Conservation (phyloP, 2,329 filamentous ascomycete species). For the Mycogone perniciosa region DNA sequence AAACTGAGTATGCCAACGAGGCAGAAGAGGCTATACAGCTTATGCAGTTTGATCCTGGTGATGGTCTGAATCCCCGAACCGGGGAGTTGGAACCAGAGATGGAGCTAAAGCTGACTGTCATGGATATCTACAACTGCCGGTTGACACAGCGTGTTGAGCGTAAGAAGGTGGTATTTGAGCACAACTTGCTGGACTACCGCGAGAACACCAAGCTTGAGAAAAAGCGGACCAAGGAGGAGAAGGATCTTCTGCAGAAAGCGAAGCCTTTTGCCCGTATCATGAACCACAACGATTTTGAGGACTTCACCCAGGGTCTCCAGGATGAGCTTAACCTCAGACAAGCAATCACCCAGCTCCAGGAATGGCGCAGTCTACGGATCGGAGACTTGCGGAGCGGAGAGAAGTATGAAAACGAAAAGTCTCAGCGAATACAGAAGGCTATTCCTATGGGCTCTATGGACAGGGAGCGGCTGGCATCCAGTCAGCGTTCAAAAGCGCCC, state of each 20-base stretch:
- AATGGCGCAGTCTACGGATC: conserved; percentile 83
- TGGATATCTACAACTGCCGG: conserved; percentile 95
- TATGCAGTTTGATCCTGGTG: conserved; percentile 96
- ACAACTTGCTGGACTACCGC: conserved; percentile 85
- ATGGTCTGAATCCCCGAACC: conserved; percentile 79
- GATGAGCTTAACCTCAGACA: conserved; percentile 88
- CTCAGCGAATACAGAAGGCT: conserved; percentile 61
- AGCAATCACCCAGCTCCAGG: conserved; percentile 84
- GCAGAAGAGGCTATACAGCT: conserved; percentile 96
- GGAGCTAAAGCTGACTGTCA: conserved; percentile 94
- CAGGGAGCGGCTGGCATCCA: conserved; percentile 66
- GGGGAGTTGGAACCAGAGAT: conserved; percentile 90
- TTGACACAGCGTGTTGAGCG: conserved; percentile 86
- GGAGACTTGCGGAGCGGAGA: conserved; percentile 80
- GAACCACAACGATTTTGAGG: conserved; percentile 86
- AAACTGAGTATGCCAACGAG: conserved; percentile 96
- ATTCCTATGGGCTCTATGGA: conserved; percentile 77
- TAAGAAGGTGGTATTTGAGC: conserved; percentile 95
- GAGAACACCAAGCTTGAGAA: conserved; percentile 88
- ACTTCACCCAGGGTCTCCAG: conserved; percentile 75
- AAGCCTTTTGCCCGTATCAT: conserved; percentile 97
- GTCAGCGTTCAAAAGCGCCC: conserved; percentile 61
- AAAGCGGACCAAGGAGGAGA: conserved; percentile 92
- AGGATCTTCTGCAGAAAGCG: conserved; percentile 82
- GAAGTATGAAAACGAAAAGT: conserved; percentile 88